Evolutionary conservation across 768 basidiomycete genomes (phyloP), one percentile per base, ranked within the genome.

Genomic region (Melanogaster broomeanus): DNA sequence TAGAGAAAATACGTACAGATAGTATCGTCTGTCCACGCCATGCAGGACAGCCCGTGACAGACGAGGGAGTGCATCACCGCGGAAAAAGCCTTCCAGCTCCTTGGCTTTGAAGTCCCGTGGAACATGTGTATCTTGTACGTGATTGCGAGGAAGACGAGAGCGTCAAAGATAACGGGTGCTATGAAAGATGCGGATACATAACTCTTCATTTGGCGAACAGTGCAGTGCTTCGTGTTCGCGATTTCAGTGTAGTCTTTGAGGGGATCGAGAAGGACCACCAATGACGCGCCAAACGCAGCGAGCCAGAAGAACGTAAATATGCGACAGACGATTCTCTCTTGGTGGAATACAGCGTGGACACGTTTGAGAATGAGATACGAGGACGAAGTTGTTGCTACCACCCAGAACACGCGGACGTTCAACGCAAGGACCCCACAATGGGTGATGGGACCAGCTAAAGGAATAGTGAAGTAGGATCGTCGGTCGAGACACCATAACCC

Each of bases 291-390:
- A 8, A 70, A 45, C 7, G 58, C 56, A 4, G 44, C 58, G 21
- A 74, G 25, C 75, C 75, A 76, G 21, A 74, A 31, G 5, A 60
- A 22, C 13, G 62, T 66, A 48, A 74, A 68, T 27, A 58, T 15
- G 25, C 51, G 33, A 12, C 61, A 30, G 37, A 71, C 45, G 24
- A 53, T 21, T 38, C 33, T 48, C 25, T 66, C 57, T 7, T 57
- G 24, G 31, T 61, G 41, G 53, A 67, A 73, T 9, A 74, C 61
- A 2, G 71, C 74, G 35, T 71, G 65, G n/a, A 71, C 62, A 12
- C 74, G 67, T 42, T 71, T 63, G 57, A 74, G 69, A 53, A 76
- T 72, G 42, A 75, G 67, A 34, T 70, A 62, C 0, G 67, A 69
- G 0, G 72, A 72, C 2, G 62, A 57, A 6, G 65, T 52, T 6